Evolutionary conservation across 2,329 filamentous ascomycete species (phyloP).

Genomic region (Fusarium stilboides): DNA sequence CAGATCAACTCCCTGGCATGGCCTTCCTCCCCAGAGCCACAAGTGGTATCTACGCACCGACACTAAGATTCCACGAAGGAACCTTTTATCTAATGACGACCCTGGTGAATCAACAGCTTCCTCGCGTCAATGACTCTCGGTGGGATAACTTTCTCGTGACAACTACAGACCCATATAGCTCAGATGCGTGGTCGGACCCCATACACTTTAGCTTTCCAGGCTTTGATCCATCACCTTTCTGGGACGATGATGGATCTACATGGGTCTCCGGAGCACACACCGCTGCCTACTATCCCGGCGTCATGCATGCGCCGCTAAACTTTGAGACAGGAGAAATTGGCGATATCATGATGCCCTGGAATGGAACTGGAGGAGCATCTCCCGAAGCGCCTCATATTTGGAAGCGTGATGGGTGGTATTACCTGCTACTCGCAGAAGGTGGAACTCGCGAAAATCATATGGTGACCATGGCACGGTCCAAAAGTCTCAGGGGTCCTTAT

Average conservation of each 20-base stretch:
- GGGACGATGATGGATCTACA: slow-evolving; percentile 43
- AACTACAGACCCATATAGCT: slow-evolving; percentile 57
- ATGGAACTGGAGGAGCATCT: slow-evolving; percentile 58
- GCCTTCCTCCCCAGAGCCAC: slow-evolving; percentile 36
- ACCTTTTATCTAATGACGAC: slow-evolving; percentile 63
- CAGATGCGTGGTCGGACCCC: slow-evolving; percentile 58
- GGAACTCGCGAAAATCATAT: slow-evolving; percentile 62
- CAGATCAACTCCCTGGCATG: slow-evolving; percentile 59
- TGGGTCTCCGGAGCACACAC: slow-evolving; percentile 58
- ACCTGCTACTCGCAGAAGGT: slow-evolving; percentile 64
- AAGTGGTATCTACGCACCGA: slow-evolving; percentile 65
- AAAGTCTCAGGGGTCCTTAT: slow-evolving; percentile 60
- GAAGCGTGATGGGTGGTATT: slow-evolving; percentile 62
- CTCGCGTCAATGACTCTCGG: slow-evolving; percentile 47
- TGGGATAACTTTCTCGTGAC: slow-evolving; percentile 57
- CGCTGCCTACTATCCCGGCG: slow-evolving; percentile 39
- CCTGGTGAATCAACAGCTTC: slow-evolving; percentile 54
- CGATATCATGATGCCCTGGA: slow-evolving; percentile 57
- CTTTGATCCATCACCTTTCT: slow-evolving; percentile 42
- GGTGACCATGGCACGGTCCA: slow-evolving; percentile 61
- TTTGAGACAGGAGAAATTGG: slow-evolving; percentile 54
- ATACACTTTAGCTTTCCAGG: slow-evolving; percentile 39
- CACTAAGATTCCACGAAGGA: slow-evolving; percentile 59
- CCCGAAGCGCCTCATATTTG: slow-evolving; percentile 64
- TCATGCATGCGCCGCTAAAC: slow-evolving; percentile 51